Evolutionary conservation across 2,329 filamentous ascomycete species (phyloP).

Genomic region (Ascochyta koolunga): DNA sequence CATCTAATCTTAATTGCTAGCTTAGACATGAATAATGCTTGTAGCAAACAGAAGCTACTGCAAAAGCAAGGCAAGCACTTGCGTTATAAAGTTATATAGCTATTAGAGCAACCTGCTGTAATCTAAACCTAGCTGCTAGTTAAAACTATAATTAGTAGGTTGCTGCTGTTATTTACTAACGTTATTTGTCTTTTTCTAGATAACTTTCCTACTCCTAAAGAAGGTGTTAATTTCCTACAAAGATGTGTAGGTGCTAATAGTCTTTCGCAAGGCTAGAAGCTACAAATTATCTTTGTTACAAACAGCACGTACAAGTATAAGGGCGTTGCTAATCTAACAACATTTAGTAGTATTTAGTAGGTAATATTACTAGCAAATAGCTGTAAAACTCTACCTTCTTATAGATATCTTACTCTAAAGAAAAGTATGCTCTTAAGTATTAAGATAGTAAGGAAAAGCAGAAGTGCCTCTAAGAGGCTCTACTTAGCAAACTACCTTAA

Average conservation of each 20-base stretch:
- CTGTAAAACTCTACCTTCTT: not conserved
- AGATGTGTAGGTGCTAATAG: too few species aligned
- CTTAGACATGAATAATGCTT: not conserved
- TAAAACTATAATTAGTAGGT: too few species aligned
- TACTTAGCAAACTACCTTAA: slow-evolving; percentile 19
- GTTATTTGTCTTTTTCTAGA: too few species aligned
- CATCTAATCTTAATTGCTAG: not conserved
- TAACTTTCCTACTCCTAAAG: too few species aligned
- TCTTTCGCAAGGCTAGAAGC: too few species aligned
- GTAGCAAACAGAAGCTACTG: not conserved
- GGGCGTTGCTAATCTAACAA: not conserved
- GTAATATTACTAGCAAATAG: not conserved
- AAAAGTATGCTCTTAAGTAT: slow-evolving; percentile 7
- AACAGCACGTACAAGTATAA: not conserved
- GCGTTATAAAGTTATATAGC: not conserved
- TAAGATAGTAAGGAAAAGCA: slow-evolving; percentile 13
- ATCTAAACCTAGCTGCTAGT: not conserved
- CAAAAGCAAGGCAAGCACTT: not conserved
- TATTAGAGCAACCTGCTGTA: not conserved
- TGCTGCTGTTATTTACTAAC: too few species aligned
- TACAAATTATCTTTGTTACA: too few species aligned
- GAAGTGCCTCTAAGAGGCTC: slow-evolving; percentile 4
- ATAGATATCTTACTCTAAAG: slow-evolving; percentile 3
- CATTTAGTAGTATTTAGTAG: not conserved
- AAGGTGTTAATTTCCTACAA: too few species aligned